Conservation (phyloP, 2,329 filamentous ascomycete species). For the Aspergillus persii region DNA sequence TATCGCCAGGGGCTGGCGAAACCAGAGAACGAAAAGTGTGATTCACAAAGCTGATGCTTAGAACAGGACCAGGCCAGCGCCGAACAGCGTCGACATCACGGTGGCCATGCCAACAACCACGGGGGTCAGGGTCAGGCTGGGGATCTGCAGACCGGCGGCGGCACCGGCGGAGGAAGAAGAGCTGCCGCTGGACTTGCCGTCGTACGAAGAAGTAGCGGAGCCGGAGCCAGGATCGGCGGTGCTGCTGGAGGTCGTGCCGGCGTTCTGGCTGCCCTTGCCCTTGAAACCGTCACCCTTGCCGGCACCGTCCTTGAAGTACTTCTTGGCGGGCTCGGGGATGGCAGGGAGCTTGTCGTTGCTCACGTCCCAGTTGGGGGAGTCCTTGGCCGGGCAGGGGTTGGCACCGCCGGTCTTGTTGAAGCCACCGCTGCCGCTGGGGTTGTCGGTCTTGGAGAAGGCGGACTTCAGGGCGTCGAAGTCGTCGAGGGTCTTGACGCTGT, state of each 20-base stretch:
- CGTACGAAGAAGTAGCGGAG: slow-evolving; percentile 26
- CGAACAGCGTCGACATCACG: slow-evolving; percentile 53
- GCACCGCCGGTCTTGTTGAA: slow-evolving; percentile 56
- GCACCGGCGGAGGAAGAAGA: slow-evolving; percentile 36
- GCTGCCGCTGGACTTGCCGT: slow-evolving; percentile 1
- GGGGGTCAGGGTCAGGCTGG: slow-evolving; percentile 50
- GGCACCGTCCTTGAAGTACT: slow-evolving; percentile 59
- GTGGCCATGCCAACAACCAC: slow-evolving; percentile 53
- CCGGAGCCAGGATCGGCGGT: slow-evolving; percentile 53
- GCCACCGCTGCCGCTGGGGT: slow-evolving; percentile 57
- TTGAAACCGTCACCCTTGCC: slow-evolving; percentile 56
- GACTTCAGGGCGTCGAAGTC: slow-evolving; percentile 63
- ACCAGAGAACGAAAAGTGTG: slow-evolving; percentile 1
- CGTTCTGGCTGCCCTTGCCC: slow-evolving; percentile 57
- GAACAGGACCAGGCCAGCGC: slow-evolving; percentile 43
- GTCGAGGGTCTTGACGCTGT: slow-evolving; percentile 54
- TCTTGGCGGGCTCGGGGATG: slow-evolving; percentile 54
- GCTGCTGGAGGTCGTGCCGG: slow-evolving; percentile 50
- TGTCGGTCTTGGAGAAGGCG: slow-evolving; percentile 50
- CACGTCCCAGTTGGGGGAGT: slow-evolving; percentile 57
- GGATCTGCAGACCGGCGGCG: slow-evolving; percentile 43
- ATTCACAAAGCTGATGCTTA: slow-evolving; percentile 16
- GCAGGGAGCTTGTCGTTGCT: slow-evolving; percentile 53
- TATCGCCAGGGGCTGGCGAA: slow-evolving; percentile 1
- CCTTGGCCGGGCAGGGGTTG: slow-evolving; percentile 54